Base-by-base conservation (phyloP, 2,329 filamentous ascomycete species). In the Metarhizium guizhouense region DNA sequence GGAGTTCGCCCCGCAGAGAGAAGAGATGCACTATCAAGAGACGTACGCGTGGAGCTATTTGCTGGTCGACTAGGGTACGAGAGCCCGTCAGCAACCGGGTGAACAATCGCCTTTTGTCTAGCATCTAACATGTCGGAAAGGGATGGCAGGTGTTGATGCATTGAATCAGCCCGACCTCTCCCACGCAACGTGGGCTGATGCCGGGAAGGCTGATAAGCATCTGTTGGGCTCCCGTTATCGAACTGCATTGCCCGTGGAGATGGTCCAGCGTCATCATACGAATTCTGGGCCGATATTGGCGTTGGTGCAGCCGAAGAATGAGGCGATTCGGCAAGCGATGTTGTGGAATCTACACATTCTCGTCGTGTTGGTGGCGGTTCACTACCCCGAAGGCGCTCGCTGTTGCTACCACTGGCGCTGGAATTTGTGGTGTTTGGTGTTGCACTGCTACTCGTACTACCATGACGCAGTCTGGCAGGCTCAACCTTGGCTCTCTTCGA, bases 401-500 rank as follows among this genome's bases (percentile, higher is more conserved):
- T 76, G 20, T 75, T 72, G 52, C 76, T 74, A n/a, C 74, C 72
- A 53, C 76, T 80, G 4, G 69, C 70, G n/a, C 72, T 75, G 14
- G 69, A 67, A 7, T 61, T 64, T 36, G 65, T 67, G 1, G 65
- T 64, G 30, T 68, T 70, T 3, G 72, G 73, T 4, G 70, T 72
- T 10, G 65, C 70, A 52, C 72, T 74, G 40, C 72, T 73, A 58
- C 72, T 75, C 14, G 65, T 70, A 55, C 71, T 73, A 2, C 73
- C 72, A 48, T 75, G 67, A 18, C 63, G 65, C 34, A 69, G 55
- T 56, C 65, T 64, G n/a, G 58, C 60, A 3, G 67, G 62, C 14
- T 81, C 78, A 3, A 76, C 63, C 62, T 77, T 82, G 18, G 63
- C 63, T 45, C 79, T 69, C 57, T 82, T 83, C 8, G 75, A 72